Evolutionary conservation across 2,329 filamentous ascomycete genomes (phyloP).

Genomic region (Rhinocladiella similis): DNA sequence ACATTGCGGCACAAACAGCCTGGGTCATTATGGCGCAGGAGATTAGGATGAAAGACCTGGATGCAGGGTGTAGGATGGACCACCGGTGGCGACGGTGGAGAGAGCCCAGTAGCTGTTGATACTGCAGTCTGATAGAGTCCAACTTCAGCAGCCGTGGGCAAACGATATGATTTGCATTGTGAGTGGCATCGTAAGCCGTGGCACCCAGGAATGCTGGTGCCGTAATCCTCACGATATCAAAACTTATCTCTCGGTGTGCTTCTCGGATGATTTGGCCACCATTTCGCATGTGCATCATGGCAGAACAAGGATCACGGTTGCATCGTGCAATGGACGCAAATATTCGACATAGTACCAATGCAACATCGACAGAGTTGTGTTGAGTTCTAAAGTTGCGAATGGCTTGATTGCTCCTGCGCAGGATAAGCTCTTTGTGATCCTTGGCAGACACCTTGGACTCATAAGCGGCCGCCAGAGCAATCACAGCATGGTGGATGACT

Average conservation of each 20-base stretch:
- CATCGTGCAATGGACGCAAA: slow-evolving; percentile 17
- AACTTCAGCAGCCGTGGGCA: background rate
- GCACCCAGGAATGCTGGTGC: slow-evolving; percentile 11
- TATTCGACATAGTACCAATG: slow-evolving; percentile 17
- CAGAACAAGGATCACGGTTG: slow-evolving; percentile 11
- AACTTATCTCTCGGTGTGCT: background rate
- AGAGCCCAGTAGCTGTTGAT: background rate
- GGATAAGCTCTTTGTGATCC: slow-evolving; percentile 4
- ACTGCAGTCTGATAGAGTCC: slow-evolving; percentile 4
- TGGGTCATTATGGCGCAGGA: slow-evolving; percentile 13
- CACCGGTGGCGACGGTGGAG: too few relatives aligned
- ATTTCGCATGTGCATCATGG: slow-evolving; percentile 11
- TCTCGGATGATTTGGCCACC: slow-evolving; percentile 13
- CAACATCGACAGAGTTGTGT: slow-evolving; percentile 7
- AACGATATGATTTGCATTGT: too few relatives aligned
- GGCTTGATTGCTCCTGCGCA: slow-evolving; percentile 7
- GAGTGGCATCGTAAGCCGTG: background rate
- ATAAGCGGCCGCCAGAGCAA: slow-evolving; percentile 15
- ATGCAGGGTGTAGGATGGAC: background rate
- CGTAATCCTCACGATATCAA: slow-evolving; percentile 9
- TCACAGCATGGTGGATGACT: slow-evolving; percentile 22
- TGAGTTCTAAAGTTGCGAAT: slow-evolving; percentile 5
- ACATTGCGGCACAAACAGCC: slow-evolving; percentile 13
- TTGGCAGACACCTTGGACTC: slow-evolving; percentile 10
- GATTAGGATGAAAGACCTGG: slow-evolving; percentile 1